A percentile compares a stretch with the other conserved stretches of the same genome.
Conservation (phyloP, 139 green algal genomes). For the Ettlia oleoabundans region DNA sequence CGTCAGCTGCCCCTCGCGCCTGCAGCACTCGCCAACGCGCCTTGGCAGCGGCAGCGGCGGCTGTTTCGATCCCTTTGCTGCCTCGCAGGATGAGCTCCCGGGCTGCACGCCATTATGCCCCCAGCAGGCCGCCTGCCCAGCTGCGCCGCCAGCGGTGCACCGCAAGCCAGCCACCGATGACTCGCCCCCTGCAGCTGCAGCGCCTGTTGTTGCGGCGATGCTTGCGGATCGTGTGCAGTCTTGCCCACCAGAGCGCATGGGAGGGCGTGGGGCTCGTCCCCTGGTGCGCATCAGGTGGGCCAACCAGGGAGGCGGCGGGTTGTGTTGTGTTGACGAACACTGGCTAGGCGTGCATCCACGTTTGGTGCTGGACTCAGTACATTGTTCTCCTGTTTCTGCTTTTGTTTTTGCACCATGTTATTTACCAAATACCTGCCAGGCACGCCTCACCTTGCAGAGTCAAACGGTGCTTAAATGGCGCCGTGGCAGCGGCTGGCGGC, state of each 20-base stretch:
- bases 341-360: too few relatives aligned
- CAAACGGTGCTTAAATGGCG: conserved; percentile 31
- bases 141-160: conserved; percentile 4
- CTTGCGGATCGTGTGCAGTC: conserved; percentile 11
- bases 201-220: background rate
- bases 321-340: background rate
- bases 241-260: conserved; percentile 17
- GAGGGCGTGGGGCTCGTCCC: background rate
- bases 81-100: background rate
- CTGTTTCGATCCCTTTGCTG: conserved; percentile 15
- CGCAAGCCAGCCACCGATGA: conserved; percentile 3
- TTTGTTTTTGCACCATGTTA: background rate
- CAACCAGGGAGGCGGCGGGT: background rate
- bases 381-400: background rate
- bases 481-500: conserved; percentile 14
- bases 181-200: background rate
- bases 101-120: conserved; percentile 19
- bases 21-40: background rate
- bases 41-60: background rate
- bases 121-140: background rate
- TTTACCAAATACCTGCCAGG: too few relatives aligned
- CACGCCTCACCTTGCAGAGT: conserved; percentile 25
- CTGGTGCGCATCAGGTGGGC: conserved; percentile 16
- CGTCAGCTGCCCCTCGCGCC: conserved; percentile 18
- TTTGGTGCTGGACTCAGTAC: too few relatives aligned